A percentile compares a stretch with the other conserved stretches of the same genome.
Evolutionary conservation across 306 rosid species (phyloP).

Genomic region (Vigna radiata): DNA sequence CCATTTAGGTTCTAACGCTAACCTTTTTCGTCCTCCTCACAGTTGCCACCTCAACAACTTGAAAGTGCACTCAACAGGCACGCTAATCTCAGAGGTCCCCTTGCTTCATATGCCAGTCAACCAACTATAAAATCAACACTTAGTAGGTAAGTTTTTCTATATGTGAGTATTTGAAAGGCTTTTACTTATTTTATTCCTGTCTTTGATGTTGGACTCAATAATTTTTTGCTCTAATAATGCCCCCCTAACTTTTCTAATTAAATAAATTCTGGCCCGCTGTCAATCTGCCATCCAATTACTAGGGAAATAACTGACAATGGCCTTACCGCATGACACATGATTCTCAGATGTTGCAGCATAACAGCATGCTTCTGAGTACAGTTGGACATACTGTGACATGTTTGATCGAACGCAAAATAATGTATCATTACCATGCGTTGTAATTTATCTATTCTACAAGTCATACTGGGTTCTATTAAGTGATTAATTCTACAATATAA

Average conservation of each 20-base stretch:
- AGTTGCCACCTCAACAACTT: slow-evolving; percentile 91
- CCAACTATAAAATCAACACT: slow-evolving; percentile 75
- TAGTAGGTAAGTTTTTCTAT: slow-evolving; percentile 63
- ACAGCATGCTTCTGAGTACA: background rate
- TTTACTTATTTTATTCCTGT: background rate
- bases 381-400: background rate
- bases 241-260: background rate
- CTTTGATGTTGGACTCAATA: background rate
- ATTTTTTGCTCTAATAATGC: background rate
- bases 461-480: background rate
- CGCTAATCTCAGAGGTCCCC: slow-evolving; percentile 72
- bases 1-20: background rate
- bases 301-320: background rate
- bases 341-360: background rate
- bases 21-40: slow-evolving; percentile 41
- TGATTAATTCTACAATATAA: background rate
- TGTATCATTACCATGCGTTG: background rate
- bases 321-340: background rate
- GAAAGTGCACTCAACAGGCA: slow-evolving; percentile 89
- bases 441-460: background rate
- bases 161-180: slow-evolving; percentile 21
- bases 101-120: slow-evolving; percentile 84
- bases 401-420: too few species aligned
- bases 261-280: background rate
- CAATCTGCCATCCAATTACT: background rate